These are phyloP conservation scores for Fusarium sp. DNA, from an alignment of 2,329 filamentous ascomycete species.

Conservation along the genomic window DNA sequence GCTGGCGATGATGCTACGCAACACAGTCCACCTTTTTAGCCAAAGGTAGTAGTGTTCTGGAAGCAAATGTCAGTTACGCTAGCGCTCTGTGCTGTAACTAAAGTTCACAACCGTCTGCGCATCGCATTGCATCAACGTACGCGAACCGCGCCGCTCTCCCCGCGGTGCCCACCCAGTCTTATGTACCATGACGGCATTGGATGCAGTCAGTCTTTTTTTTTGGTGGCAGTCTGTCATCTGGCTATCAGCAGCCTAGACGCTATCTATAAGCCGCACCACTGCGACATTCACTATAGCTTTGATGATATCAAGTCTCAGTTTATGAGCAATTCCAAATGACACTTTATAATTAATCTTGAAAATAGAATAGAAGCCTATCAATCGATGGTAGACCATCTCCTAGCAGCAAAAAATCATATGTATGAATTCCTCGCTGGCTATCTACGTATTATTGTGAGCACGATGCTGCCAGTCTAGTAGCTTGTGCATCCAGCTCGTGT, in stretches of 20 bases:
- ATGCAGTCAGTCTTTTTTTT: conserved; percentile 20
- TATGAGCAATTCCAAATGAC: not conserved
- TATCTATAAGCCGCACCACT: not conserved
- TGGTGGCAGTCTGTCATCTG: not conserved
- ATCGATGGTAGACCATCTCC: not conserved
- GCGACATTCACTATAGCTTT: not conserved
- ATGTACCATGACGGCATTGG: conserved; percentile 44
- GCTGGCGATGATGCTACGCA: conserved; percentile 3
- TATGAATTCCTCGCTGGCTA: not conserved
- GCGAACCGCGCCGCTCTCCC: conserved; percentile 36
- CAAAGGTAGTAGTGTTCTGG: conserved; percentile 40
- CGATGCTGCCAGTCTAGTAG: not conserved
- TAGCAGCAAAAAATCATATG: not conserved
- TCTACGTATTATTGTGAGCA: not conserved
- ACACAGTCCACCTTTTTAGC: not conserved
- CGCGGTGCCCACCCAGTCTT: conserved; percentile 28
- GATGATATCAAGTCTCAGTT: not conserved
- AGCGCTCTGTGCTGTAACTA: conserved; percentile 16
- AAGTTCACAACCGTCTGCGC: conserved; percentile 19
- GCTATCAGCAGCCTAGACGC: conserved; percentile 14
- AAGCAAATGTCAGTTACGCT: conserved; percentile 38
- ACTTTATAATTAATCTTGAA: not conserved
- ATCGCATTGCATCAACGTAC: conserved; percentile 28
- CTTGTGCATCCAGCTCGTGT: not conserved
- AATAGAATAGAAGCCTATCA: not conserved